Base-by-base conservation (phyloP, 2,329 filamentous ascomycete genomes). In the Phialocephala subalpina region DNA sequence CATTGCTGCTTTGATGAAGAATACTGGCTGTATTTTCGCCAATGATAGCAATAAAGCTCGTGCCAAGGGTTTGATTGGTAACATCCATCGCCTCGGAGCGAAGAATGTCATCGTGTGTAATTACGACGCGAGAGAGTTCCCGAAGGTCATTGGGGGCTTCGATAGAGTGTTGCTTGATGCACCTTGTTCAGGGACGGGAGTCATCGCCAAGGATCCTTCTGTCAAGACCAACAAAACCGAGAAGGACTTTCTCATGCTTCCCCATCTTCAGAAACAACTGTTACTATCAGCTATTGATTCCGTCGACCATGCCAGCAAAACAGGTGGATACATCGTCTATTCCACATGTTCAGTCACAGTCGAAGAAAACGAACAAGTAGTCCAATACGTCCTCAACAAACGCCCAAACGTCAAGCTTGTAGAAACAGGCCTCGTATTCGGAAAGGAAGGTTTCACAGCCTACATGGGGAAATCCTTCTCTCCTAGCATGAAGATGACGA, bases 201-300 rank as follows among this genome's bases (percentile, higher is more conserved):
- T 99, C 76, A 99, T 99, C 72, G 92, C 94, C 69, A 99, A 99
- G 83, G 96, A 99, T 80, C 88, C 95, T 36, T 93, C 91, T 70
- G 94, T 99, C 73, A 99, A 99, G 86, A 98, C 95, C 27, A 98
- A 97, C 84, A 98, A 98, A 85, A 97, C 92, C 12, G 93, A 97
- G 77, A 91, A 90, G 71, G 96, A 99, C 79, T 99, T 99, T 83
- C 87, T 97, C 79, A 89, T 91, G 75, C 87, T 99, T 60, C 94
- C 96, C 0, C 96, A 99, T 80, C 87, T 93, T 66, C 96, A 99
- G 80, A 97, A 97, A 80, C 94, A 98, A 81, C 86, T 99, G 63
- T 83, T 99, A 14, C 87, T 99, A 33, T 89, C 94, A 8, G 96
- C 96, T 58, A 97, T 99, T 70, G 96, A 99, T 82, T 97, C 93